Base-by-base conservation (phyloP, 805 yeast genomes). In the Saccharomycopsis sp. region DNA sequence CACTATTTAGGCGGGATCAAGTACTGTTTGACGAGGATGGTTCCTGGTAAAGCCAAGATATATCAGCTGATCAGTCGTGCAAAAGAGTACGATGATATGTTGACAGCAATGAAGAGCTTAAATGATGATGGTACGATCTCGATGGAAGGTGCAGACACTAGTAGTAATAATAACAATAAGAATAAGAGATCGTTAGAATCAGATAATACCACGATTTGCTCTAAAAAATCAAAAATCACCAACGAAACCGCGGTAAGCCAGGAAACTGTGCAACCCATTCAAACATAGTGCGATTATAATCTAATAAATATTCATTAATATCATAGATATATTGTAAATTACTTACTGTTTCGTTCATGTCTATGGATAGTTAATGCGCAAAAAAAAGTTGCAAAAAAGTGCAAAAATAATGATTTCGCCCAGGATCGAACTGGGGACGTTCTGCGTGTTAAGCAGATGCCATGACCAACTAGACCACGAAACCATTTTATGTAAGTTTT, bases 361-460 rank as follows among this genome's bases (percentile, higher is more conserved):
- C n/a, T n/a, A n/a, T n/a, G n/a, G n/a, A n/a, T n/a, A n/a, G n/a
- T n/a, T n/a, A n/a, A n/a, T n/a, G n/a, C n/a, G n/a, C n/a, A n/a
- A n/a, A n/a, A n/a, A n/a, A n/a, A n/a, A n/a, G n/a, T n/a, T n/a
- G n/a, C n/a, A 29, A 29, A 29, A 29, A 29, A 29, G 12, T 5
- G 9, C 38, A 29, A 29, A 29, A 29, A 29, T 7, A 29, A 66
- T 91, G 97, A 90, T 87, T 89, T 85, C 87, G 91, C 97, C 97
- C 97, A 92, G 97, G 97, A 90, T 93, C 97, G 97, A 93, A 93
- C 97, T 91, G 97, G 97, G 97, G 97, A 93, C 97, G 91, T 89
- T 89, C 94, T 90, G 97, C 97, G 97, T 92, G 97, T 92, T 90
- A 92, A 89, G 97, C 97, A 91, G 94, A 89, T 88, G 97, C 96